A percentile compares a stretch with the other conserved stretches of the same genome.
phyloP scores from a whole-genome alignment of 75 land plant species.

The Ceratopteris richardii region DNA sequence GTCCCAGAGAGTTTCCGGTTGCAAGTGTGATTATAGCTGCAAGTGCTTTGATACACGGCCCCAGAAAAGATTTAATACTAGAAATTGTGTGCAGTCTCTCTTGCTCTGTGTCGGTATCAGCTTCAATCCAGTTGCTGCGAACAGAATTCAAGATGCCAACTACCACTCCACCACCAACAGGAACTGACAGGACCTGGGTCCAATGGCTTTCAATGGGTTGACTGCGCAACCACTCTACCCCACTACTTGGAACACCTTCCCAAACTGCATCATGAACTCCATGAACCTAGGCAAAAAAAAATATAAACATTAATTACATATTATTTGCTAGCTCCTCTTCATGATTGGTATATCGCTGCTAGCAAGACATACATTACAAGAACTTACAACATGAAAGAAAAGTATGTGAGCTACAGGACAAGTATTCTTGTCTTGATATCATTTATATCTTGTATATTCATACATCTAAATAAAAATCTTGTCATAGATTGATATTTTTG shows the following conservation, averaged over 20 bases:
- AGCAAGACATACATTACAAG: no score
- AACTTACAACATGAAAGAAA: no score
- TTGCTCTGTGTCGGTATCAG: not conserved
- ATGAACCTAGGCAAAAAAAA: slow-evolving; percentile 55
- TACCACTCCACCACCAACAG: slow-evolving; percentile 70
- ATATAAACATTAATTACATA: no score
- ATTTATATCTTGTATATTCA: no score
- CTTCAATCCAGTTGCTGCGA: slow-evolving; percentile 2
- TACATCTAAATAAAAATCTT: no score
- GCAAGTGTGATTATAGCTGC: slow-evolving; percentile 94
- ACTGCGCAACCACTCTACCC: slow-evolving; percentile 82
- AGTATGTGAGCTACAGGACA: no score
- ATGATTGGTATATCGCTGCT: not conserved
- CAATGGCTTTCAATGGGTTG: slow-evolving; percentile 57
- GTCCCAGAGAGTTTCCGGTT: slow-evolving; percentile 93
- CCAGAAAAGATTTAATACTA: slow-evolving; percentile 29
- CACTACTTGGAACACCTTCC: slow-evolving; percentile 76
- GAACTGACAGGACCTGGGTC: slow-evolving; percentile 53
- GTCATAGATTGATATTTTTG: no score
- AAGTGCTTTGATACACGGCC: slow-evolving; percentile 54
- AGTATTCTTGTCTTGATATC: no score
- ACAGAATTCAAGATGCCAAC: slow-evolving; percentile 60
- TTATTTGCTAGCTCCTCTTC: not conserved
- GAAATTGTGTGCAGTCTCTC: slow-evolving; percentile 1
- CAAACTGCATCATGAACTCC: slow-evolving; percentile 78